Evolutionary conservation across 768 basidiomycete genomes (phyloP).

Genomic region (Hygrocybe punicea): DNA sequence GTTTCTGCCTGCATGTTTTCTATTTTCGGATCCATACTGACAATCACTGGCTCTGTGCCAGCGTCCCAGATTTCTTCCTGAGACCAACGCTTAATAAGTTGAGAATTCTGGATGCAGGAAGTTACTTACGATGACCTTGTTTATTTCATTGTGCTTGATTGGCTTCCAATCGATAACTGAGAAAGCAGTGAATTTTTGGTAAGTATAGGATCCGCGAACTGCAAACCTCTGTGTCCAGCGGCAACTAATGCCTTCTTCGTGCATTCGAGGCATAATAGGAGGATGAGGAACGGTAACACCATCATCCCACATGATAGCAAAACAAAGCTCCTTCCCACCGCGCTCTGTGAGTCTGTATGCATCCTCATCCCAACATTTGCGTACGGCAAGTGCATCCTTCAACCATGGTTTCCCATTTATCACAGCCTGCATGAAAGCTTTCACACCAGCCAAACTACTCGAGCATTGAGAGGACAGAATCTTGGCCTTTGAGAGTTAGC

Average conservation of each 20-base stretch:
- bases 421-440: slow-evolving; percentile 63
- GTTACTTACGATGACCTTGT: slow-evolving; percentile 39
- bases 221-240: slow-evolving; percentile 63
- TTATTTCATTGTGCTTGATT: slow-evolving; percentile 48
- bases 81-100: background rate
- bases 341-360: slow-evolving; percentile 59
- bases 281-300: slow-evolving; percentile 57
- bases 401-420: slow-evolving; percentile 60
- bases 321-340: slow-evolving; percentile 49
- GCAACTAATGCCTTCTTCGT: slow-evolving; percentile 53
- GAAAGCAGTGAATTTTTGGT: background rate
- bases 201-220: background rate
- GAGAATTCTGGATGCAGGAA: background rate
- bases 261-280: slow-evolving; percentile 54
- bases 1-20: slow-evolving; percentile 11
- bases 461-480: slow-evolving; percentile 68
- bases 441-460: slow-evolving; percentile 54
- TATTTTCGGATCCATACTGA: slow-evolving; percentile 42
- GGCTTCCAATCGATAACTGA: slow-evolving; percentile 71
- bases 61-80: slow-evolving; percentile 45
- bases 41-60: slow-evolving; percentile 58
- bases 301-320: slow-evolving; percentile 67
- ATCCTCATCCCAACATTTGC: slow-evolving; percentile 59
- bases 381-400: slow-evolving; percentile 55
- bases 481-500: slow-evolving; percentile 71